Evolutionary conservation across 1,139 yeast genomes (phyloP), one percentile per base, ranked within the genome.

Genomic region (Debaryomycetaceae sp.): DNA sequence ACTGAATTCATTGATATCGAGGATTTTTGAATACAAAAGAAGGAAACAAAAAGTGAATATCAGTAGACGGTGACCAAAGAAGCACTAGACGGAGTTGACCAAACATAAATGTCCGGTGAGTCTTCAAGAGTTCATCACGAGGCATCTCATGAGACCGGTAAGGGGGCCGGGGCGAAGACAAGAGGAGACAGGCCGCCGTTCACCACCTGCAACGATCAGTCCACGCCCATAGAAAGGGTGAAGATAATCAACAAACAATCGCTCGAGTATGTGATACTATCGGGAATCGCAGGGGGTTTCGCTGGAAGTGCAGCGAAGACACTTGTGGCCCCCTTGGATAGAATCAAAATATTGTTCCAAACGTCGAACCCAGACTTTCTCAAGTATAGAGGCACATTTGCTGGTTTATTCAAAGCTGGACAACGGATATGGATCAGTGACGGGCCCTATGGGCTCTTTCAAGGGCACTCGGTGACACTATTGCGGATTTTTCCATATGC

Each of bases 291-390:
- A 0, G 99, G 99, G 9, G 99, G 99, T 0, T 57, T 89, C 1
- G 97, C 99, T 0, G 99, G 99, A 0, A 83, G 91, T 44, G 89
- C 95, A 6, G 99, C 97, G 6, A 93, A 93, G 59, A 90, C 98
- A 0, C 72, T 91, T 43, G 87, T 93, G 39, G 99, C 99, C 0
- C 99, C 99, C 0, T 66, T 93, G 45, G 99, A 93, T 64, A 76
- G 99, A 56, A 93, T 93, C 51, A 93, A 93, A 68, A 93, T 93
- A 55, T 69, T 93, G 40, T 93, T 93, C 64, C 99, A 93, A 66
- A 95, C 99, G 0, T 83, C 95, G 23, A 91, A 91, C 57, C 98
- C 98, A 0, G 93, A 86, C 49, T 93, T 87, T 57, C 65, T 80
- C 35, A 79, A 85, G 62, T 90, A 82, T 61, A 75, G 96, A 20